A percentile compares a stretch with the other conserved stretches of the same genome.
phyloP scores from a whole-genome alignment of 192 early-diverging fungal species.

The Radiomyces spectabilis region DNA sequence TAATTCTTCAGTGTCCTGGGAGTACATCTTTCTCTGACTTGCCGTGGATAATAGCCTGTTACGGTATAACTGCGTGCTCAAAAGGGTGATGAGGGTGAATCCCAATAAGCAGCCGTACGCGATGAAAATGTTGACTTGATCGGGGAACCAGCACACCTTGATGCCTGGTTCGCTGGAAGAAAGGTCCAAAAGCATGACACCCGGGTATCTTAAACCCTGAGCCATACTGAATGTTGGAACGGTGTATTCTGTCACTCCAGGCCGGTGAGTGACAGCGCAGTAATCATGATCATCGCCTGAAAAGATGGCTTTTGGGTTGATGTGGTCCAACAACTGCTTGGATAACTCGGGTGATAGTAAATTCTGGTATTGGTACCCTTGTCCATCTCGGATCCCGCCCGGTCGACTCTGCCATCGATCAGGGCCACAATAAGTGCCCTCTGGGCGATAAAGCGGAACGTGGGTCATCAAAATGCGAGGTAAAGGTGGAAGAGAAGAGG shows the following conservation, averaged over 20 bases:
- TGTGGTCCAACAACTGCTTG: slow-evolving; percentile 40
- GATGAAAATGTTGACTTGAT: slow-evolving; percentile 58
- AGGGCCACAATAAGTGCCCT: slow-evolving; percentile 62
- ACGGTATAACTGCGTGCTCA: no score
- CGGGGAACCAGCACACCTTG: slow-evolving; percentile 53
- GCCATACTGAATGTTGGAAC: slow-evolving; percentile 58
- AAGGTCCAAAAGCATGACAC: slow-evolving; percentile 46
- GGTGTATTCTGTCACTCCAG: slow-evolving; percentile 38
- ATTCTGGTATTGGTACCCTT: slow-evolving; percentile 88
- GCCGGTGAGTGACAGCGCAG: slow-evolving; percentile 55
- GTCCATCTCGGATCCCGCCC: slow-evolving; percentile 45
- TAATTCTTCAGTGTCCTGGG: no score
- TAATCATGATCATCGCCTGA: slow-evolving; percentile 95
- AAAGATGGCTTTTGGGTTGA: slow-evolving; percentile 66
- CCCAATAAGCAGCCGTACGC: slow-evolving; percentile 11
- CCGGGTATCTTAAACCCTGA: slow-evolving; percentile 46
- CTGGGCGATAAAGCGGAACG: slow-evolving; percentile 73
- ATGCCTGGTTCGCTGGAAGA: neutral
- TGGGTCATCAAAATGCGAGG: slow-evolving; percentile 76
- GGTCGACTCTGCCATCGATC: slow-evolving; percentile 37
- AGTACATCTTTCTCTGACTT: no score
- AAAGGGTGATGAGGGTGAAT: neutral
- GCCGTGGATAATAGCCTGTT: no score
- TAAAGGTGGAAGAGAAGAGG: neutral
- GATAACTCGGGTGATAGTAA: slow-evolving; percentile 56